Evolutionary conservation across 345 rosid genomes (phyloP).

Genomic region (Salix caprea): DNA sequence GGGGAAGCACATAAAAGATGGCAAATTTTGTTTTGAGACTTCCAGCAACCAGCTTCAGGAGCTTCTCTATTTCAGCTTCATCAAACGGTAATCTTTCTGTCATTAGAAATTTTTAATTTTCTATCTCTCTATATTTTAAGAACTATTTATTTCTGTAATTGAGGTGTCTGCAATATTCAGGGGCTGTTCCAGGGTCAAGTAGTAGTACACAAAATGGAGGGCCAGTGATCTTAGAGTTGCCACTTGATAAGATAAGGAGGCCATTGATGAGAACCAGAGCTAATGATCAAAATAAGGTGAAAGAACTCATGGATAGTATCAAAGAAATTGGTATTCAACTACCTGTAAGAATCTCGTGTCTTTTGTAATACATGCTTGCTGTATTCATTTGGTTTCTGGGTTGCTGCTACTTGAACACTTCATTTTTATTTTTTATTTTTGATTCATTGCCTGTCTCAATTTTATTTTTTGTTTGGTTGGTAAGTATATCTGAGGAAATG

Average conservation of each 20-base stretch:
- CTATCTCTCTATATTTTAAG: not conserved
- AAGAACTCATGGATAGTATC: conserved; percentile 83
- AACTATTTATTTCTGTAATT: not conserved
- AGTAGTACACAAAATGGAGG: conserved; percentile 35
- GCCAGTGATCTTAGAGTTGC: conserved; percentile 65
- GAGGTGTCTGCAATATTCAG: conserved; percentile 11
- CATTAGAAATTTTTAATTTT: not conserved
- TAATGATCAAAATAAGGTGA: conserved; percentile 73
- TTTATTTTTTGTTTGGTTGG: too few relatives aligned
- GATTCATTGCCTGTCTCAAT: too few relatives aligned
- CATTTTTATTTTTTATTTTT: not conserved
- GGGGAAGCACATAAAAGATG: conserved; percentile 27
- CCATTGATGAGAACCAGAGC: conserved; percentile 84
- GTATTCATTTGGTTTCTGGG: not conserved
- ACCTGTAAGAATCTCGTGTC: conserved; percentile 39
- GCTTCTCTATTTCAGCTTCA: conserved; percentile 60
- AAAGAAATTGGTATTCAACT: conserved; percentile 79
- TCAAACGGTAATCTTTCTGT: conserved; percentile 48
- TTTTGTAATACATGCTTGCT: not conserved
- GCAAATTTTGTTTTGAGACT: conserved; percentile 49
- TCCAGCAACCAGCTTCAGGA: conserved; percentile 35
- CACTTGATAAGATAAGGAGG: conserved; percentile 68
- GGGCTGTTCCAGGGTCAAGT: conserved; percentile 24
- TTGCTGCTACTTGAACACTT: not conserved
- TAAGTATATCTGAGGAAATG: too few relatives aligned